Evolutionary conservation across 192 early-diverging fungal genomes (phyloP), one percentile per base, ranked within the genome.

Genomic region (Rhizophagus sp.): DNA sequence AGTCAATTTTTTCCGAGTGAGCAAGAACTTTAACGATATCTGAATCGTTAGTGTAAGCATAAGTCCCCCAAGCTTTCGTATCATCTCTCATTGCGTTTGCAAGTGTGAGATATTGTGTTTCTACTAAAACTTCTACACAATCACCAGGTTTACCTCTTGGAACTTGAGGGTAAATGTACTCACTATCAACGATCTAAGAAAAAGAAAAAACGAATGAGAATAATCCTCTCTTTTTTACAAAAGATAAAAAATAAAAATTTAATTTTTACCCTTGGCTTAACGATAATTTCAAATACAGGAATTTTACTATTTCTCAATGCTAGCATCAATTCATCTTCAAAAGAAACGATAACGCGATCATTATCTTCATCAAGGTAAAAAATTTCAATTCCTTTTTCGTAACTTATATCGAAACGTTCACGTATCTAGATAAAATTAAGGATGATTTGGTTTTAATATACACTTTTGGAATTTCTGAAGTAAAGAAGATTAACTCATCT

Each of bases 381-480:
- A 62, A 75, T 33, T 19, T 75, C 52, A 15, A 75, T 27, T 25
- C 15, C 24, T 24, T 62, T 5, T 19, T 75, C 74, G 17, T 39
- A 44, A n/a, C 7, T 34, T 30, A 75, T 33, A 19, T 75, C 74
- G 57, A 75, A 75, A 36, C 74, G 74, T 75, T 75, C 74, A 25
- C 74, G 74, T 15, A 75, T 19, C 74, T 75, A 25, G 19, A 17
- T 30, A 8, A 75, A 52, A 15, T 57, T 6, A 57, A 63, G 10
- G 7, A 62, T 15, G 1, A 24, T 57, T n/a, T 6, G 44, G 4
- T 36, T 30, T 19, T 11, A 30, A 30, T 5, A 22, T 19, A 41
- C 7, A 57, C 15, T 22, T 22, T 57, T 19, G 17, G 19, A 44
- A 27, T 17, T 73, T 49, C 2, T 9, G 27, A n/a, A 62, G 36